Base-by-base conservation (phyloP, 2,329 filamentous ascomycete genomes). In the Fusarium algeriense region DNA sequence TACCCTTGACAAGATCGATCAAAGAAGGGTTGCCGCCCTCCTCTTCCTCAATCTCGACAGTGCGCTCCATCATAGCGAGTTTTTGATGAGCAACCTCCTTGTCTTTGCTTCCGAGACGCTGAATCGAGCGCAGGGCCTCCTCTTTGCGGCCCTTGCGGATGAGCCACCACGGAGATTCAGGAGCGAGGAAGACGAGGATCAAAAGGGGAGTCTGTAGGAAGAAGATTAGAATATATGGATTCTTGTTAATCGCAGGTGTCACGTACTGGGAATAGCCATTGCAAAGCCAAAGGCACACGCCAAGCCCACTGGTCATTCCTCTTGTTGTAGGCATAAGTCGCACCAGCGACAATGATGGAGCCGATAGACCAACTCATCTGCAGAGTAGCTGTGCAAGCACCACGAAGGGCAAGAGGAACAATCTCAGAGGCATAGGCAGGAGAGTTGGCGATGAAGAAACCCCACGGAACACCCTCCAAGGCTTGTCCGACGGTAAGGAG, bases 361-460 rank as follows among this genome's bases (percentile, higher is more conserved):
- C 88, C 88, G 67, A 90, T 87, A 7, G 87, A 85, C 88, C 88
- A 90, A 80, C 86, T 87, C 88, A 90, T 89, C 76, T 90, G 88
- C 73, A 90, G 72, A 79, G 87, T 90, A 71, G 87, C 85, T 3
- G 88, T 90, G 26, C 82, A 83, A 35, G 86, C 85, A 60, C 85
- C 88, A 77, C 88, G 81, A 41, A 90, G 81, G 72, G 81, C 79
- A 44, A 90, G 82, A 0, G 88, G 88, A 5, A 89, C 87, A 55
- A 90, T 88, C 75, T 90, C 88, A 70, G 81, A 82, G 78, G 85
- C 87, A 79, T 90, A 90, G 5, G 88, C 88, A 3, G 88, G 88
- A 9, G 88, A 83, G 77, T 89, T 89, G 71, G 88, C 87, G 65
- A 90, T 89, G 79, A 90, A 90, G 75, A 90, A 85, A 12, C 88